Percentiles rank a stretch among this genome's conserved stretches.
Conservation (phyloP, 2,329 filamentous ascomycete genomes). For the Aspergillus fijiensis region DNA sequence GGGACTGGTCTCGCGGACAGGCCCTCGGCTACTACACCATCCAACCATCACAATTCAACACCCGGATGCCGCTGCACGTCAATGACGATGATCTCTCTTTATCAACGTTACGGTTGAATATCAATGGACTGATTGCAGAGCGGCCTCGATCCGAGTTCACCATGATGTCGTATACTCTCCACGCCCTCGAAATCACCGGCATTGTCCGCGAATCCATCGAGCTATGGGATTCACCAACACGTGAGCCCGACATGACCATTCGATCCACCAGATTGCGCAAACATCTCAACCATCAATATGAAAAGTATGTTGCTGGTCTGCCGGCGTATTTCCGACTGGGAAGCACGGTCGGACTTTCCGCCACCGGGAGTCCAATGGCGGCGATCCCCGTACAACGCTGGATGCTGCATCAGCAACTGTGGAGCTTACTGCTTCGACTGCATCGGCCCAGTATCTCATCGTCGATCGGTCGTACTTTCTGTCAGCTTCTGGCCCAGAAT, state of each 20-base stretch:
- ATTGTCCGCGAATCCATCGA: not conserved
- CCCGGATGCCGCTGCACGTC: constrained; percentile 17
- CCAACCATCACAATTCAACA: constrained; percentile 17
- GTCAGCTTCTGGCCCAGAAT: constrained; percentile 14
- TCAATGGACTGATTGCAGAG: not conserved
- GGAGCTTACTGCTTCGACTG: constrained; percentile 18
- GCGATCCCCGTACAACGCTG: constrained; percentile 18
- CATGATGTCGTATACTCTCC: not conserved
- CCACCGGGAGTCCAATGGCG: constrained; percentile 11
- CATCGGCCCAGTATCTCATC: constrained; percentile 10
- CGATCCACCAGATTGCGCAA: not conserved
- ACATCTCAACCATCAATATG: not conserved
- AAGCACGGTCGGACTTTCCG: constrained; percentile 14
- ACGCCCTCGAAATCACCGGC: not conserved
- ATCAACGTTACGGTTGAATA: not conserved
- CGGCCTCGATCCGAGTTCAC: not conserved
- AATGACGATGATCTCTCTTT: constrained; percentile 16
- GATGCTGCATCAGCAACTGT: constrained; percentile 22
- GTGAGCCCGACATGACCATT: not conserved
- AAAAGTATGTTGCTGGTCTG: not conserved
- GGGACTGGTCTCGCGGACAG: constrained; percentile 22
- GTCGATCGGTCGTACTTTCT: constrained; percentile 3
- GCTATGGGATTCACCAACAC: not conserved
- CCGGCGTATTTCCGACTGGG: constrained; percentile 16
- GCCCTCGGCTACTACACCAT: constrained; percentile 20